These are phyloP conservation scores for Raffaelea albimanens DNA, from an alignment of 2,329 filamentous ascomycete genomes.

Conservation along the genomic window DNA sequence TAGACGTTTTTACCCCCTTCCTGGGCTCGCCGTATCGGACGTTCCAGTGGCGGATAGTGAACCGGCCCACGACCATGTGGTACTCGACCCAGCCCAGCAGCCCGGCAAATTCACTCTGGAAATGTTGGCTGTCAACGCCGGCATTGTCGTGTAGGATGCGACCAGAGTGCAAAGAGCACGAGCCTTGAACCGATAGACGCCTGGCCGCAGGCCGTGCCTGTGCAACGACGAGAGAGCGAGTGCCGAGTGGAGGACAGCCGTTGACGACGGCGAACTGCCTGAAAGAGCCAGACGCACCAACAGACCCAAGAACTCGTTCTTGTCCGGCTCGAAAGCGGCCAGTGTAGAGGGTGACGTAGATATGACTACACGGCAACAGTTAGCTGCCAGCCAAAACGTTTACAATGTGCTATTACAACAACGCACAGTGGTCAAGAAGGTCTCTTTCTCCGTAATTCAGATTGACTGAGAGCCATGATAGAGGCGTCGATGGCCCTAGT, in stretches of 20 bases:
- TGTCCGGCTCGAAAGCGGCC: slow-evolving; percentile 2
- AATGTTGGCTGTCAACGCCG: slow-evolving; percentile 1
- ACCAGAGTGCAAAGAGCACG: slow-evolving; percentile 4
- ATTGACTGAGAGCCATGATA: slow-evolving; percentile 2
- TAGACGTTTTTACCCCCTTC: not conserved
- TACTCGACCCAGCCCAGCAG: slow-evolving; percentile 8
- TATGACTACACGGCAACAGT: not conserved
- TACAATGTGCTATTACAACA: no score
- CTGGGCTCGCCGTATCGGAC: not conserved
- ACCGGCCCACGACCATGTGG: slow-evolving; percentile 6
- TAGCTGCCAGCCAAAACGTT: not conserved
- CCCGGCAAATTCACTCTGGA: not conserved
- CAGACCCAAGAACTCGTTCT: slow-evolving; percentile 1
- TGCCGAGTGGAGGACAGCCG: slow-evolving; percentile 4
- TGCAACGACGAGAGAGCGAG: slow-evolving; percentile 4
- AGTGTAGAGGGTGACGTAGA: slow-evolving; percentile 4
- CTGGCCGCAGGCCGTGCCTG: slow-evolving; percentile 2
- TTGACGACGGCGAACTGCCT: slow-evolving; percentile 2
- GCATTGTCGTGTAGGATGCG: slow-evolving; percentile 3
- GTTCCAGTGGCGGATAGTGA: slow-evolving; percentile 9
- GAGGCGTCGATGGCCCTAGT: not conserved
- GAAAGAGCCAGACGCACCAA: slow-evolving; percentile 5
- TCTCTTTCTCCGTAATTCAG: slow-evolving; percentile 1
- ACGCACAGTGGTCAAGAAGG: slow-evolving; percentile 4
- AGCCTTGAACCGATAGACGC: slow-evolving; percentile 2